These are phyloP conservation scores for Tricholoma sp. DNA, from an alignment of 768 basidiomycete genomes.

Conservation along the genomic window DNA sequence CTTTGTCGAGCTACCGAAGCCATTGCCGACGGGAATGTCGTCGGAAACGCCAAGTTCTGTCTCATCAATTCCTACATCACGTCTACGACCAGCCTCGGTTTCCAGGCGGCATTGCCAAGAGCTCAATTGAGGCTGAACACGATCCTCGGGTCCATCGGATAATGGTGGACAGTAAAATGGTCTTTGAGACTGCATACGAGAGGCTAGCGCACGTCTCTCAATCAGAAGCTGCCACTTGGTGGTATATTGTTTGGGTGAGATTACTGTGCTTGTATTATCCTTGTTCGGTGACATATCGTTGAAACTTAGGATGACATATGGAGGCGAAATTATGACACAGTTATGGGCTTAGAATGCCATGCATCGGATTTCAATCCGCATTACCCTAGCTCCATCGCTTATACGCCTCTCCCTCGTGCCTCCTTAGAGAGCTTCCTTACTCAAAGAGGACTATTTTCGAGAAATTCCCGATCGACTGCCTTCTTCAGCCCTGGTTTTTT, in stretches of 20 bases:
- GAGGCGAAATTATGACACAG: slow-evolving; percentile 62
- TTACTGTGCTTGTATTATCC: neutral
- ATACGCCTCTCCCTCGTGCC: slow-evolving; percentile 59
- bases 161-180: slow-evolving; percentile 37
- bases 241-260: slow-evolving; percentile 76
- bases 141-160: slow-evolving; percentile 54
- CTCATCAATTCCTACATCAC: slow-evolving; percentile 56
- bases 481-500: slow-evolving; percentile 62
- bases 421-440: slow-evolving; percentile 59
- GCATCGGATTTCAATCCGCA: slow-evolving; percentile 65
- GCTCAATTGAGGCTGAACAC: slow-evolving; percentile 42
- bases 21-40: slow-evolving; percentile 43
- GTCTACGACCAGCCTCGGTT: slow-evolving; percentile 56
- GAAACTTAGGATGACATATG: slow-evolving; percentile 65
- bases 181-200: slow-evolving; percentile 47
- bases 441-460: slow-evolving; percentile 55
- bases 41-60: slow-evolving; percentile 49
- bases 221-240: slow-evolving; percentile 57
- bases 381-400: slow-evolving; percentile 68
- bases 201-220: slow-evolving; percentile 46
- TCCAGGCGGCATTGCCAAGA: slow-evolving; percentile 37
- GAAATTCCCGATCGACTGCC: slow-evolving; percentile 34
- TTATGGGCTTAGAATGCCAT: slow-evolving; percentile 41
- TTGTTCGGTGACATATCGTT: neutral
- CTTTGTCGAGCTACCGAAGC: slow-evolving; percentile 46